Percentiles rank a stretch among this genome's conserved stretches.
Conservation (phyloP, 2,329 filamentous ascomycete genomes). For the Coleophoma eucalyptorum region DNA sequence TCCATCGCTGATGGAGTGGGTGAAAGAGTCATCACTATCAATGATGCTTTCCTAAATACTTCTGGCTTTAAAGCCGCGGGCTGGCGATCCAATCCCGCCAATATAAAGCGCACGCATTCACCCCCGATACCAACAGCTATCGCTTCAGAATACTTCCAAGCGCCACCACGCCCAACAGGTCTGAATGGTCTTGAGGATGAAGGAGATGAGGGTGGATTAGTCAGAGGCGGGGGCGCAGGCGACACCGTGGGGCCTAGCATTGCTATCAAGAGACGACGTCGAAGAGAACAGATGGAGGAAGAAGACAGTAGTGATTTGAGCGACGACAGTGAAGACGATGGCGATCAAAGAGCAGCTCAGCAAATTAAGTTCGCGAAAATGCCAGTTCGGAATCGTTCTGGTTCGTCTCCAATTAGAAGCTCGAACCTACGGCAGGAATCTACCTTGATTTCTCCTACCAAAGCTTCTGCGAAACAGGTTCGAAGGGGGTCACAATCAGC, state of each 20-base stretch:
- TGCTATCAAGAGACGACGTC: slow-evolving; percentile 61
- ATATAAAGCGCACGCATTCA: slow-evolving; percentile 80
- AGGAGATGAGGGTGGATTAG: slow-evolving; percentile 60
- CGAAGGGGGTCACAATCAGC: slow-evolving; percentile 69
- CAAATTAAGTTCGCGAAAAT: slow-evolving; percentile 97
- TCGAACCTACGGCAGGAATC: slow-evolving; percentile 56
- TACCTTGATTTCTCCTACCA: slow-evolving; percentile 72
- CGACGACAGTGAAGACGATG: slow-evolving; percentile 79
- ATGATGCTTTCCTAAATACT: slow-evolving; percentile 75
- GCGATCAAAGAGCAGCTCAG: slow-evolving; percentile 70
- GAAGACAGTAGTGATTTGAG: slow-evolving; percentile 84
- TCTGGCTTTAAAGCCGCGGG: slow-evolving; percentile 79
- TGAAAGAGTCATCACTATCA: slow-evolving; percentile 78
- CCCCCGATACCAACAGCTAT: slow-evolving; percentile 81
- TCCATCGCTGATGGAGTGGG: slow-evolving; percentile 81
- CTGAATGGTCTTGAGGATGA: slow-evolving; percentile 65
- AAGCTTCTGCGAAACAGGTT: slow-evolving; percentile 32
- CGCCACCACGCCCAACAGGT: slow-evolving; percentile 56
- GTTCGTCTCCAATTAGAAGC: slow-evolving; percentile 79
- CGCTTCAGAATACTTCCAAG: slow-evolving; percentile 81
- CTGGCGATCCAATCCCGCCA: slow-evolving; percentile 70
- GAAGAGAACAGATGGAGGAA: slow-evolving; percentile 68
- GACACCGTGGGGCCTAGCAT: slow-evolving; percentile 66
- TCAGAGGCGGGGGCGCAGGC: slow-evolving; percentile 61
- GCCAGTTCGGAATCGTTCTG: slow-evolving; percentile 81